Evolutionary conservation across 345 rosid genomes (phyloP), one percentile per base, ranked within the genome.

Genomic region (Crucihimalaya himalaica): DNA sequence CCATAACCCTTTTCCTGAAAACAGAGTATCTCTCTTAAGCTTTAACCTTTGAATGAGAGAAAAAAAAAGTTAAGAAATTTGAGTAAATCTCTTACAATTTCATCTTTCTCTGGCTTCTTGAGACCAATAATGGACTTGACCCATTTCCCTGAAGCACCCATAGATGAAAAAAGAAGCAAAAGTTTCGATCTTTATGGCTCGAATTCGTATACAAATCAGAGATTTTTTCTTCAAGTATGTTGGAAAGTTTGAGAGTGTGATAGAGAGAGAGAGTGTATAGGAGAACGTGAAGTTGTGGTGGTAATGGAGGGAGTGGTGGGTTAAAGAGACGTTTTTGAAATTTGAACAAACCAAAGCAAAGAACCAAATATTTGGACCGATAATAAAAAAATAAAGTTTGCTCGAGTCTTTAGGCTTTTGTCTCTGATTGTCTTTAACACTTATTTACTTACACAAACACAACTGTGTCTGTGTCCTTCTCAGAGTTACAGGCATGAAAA

Each of bases 111-210:
- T 2, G 82, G 55, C 79, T 88, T 94, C 67, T 84, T 91, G 21
- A 86, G 84, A 63, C 93, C 90, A 7, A 88, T 85, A 42, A 94
- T 81, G 15, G 95, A 84, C 73, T 88, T 91, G 5, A 94, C 88
- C 98, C 98, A 94, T 77, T 87, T 94, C 28, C 96, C 97, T 51
- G 98, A 87, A 72, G 91, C 97, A 83, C 98, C 97, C 98, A 94
- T 94, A 15, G 48, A 43, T 43, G 8, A 43, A 37, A 4, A 37
- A 3, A 37, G 4, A 11, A 37, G 40, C 0, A 15, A 43, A 73
- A 48, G 78, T 12, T 32, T 74, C 31, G 2, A 48, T 52, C 67
- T 58, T 78, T 78, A 66, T 32, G 70, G 59, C 78, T 72, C 69
- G 52, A 72, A 72, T 39, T 72, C 52, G 61, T 71, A 46, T 39